Base-by-base conservation (phyloP, 768 basidiomycete species). In the Xerocomus potaroensis region DNA sequence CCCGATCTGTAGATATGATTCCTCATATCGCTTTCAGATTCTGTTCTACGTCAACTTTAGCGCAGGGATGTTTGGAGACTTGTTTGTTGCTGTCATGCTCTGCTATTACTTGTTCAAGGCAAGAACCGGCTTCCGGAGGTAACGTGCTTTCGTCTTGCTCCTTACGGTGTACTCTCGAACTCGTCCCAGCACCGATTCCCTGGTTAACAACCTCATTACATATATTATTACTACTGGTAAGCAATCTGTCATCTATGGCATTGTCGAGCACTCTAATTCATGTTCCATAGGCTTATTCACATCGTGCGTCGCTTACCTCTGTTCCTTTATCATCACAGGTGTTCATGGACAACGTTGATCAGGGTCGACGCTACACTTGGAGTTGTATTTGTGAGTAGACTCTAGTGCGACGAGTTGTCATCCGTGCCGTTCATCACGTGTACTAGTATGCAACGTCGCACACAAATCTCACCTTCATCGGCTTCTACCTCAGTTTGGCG, bases 211-310 rank as follows among this genome's bases (percentile, higher is more conserved):
- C 1, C 65, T 82, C 9, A 70, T 80, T 60, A 39, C 70, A 27
- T 81, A 79, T 53, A 66, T 73, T 0, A 68, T 82, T 41, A 75
- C 80, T 48, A 81, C 80, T 0, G 79, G 80, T 53, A 54, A 71
- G 54, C 22, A n/a, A 21, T 18, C 8, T 12, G 14, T 10, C 27
- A 7, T 2, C 1, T 59, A 69, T 41, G 18, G 37, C 70, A 21
- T 33, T 32, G 12, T 8, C 30, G 21, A 39, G 22, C 8, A 9
- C 41, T 6, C 27, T 43, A 38, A 22, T 22, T 24, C 42, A 18
- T 41, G 14, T 72, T 40, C 65, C 65, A 64, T 71, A 64, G 60
- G 79, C 58, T 15, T 60, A 21, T 54, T 69, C 37, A 61, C 50
- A 15, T 49, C 66, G 76, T 76, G 46, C 46, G 72, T 63, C 41